A percentile compares a stretch with the other conserved stretches of the same genome.
Conservation (phyloP, 257 asterid species). For the Eucommia ulmoides region DNA sequence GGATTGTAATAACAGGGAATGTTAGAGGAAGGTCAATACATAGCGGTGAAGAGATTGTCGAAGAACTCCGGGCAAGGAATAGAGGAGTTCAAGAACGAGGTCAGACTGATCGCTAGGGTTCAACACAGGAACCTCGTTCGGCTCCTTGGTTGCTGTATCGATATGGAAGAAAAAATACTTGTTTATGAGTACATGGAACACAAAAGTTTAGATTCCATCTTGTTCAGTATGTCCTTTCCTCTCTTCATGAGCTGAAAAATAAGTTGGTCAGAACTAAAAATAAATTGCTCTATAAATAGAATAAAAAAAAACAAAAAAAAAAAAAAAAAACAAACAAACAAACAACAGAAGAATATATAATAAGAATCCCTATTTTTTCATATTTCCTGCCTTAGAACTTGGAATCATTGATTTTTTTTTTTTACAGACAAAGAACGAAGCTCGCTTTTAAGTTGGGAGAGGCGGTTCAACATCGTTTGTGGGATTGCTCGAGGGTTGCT, state of each 20-base stretch:
- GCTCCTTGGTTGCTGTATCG: conserved; percentile 58
- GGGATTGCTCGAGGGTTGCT: conserved; percentile 65
- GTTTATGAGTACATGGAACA: conserved; percentile 69
- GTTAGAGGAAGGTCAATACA: conserved; percentile 40
- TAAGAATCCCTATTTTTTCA: too few species aligned
- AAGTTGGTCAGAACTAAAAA: too few species aligned
- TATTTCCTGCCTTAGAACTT: too few species aligned
- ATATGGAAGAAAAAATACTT: conserved; percentile 61
- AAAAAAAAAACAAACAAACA: too few species aligned
- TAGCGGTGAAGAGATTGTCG: conserved; percentile 68
- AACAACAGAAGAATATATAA: too few species aligned
- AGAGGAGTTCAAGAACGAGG: conserved; percentile 66
- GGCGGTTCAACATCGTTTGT: conserved; percentile 51
- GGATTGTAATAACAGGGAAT: conserved; percentile 23
- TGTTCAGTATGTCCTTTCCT: conserved; percentile 35
- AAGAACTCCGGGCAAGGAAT: conserved; percentile 55
- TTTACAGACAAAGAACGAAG: conserved; percentile 36
- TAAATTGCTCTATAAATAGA: too few species aligned
- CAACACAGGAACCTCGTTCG: conserved; percentile 70
- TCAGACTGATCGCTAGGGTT: conserved; percentile 54
- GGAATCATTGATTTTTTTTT: too few species aligned
- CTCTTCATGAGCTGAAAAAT: not conserved
- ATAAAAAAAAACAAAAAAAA: too few species aligned
- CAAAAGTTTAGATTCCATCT: conserved; percentile 50
- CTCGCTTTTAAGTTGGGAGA: conserved; percentile 43